A percentile compares a stretch with the other conserved stretches of the same genome.
phyloP scores from a whole-genome alignment of 2,329 filamentous ascomycete species.

The Penicillium griseofulvum region DNA sequence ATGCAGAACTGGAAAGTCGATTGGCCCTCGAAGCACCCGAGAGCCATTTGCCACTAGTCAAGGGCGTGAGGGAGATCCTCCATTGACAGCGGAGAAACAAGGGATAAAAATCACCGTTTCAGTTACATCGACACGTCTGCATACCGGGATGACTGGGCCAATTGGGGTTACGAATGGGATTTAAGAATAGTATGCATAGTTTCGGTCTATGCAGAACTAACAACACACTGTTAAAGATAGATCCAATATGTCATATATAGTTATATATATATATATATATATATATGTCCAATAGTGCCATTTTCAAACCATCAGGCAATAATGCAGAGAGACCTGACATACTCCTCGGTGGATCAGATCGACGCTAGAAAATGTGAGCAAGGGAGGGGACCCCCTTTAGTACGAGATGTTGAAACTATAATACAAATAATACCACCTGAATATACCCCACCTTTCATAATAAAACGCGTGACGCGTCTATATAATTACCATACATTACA shows the following conservation, averaged over 20 bases:
- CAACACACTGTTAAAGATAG: background rate
- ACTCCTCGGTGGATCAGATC: slow-evolving; percentile 8
- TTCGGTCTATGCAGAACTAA: background rate
- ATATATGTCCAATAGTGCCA: background rate
- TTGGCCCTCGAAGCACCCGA: background rate
- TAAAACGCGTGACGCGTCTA: slow-evolving; percentile 31
- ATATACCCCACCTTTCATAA: background rate
- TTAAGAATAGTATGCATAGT: background rate
- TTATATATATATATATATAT: no score
- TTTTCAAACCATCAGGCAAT: background rate
- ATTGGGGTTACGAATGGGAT: background rate
- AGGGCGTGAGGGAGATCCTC: background rate
- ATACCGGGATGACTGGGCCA: slow-evolving; percentile 3
- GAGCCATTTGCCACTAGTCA: slow-evolving; percentile 4
- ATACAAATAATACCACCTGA: background rate
- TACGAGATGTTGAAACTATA: background rate
- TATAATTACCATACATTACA: slow-evolving; percentile 31
- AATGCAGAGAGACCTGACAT: slow-evolving; percentile 1
- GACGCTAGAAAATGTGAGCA: slow-evolving; percentile 11
- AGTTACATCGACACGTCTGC: slow-evolving; percentile 23
- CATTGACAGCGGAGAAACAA: slow-evolving; percentile 15
- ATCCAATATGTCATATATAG: background rate
- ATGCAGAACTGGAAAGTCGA: background rate
- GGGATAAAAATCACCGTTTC: slow-evolving; percentile 19
- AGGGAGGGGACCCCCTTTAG: slow-evolving; percentile 6